Evolutionary conservation across 352 stramenopile genomes (phyloP), one percentile per base, ranked within the genome.

Genomic region (Globisporangium cystogenes): DNA sequence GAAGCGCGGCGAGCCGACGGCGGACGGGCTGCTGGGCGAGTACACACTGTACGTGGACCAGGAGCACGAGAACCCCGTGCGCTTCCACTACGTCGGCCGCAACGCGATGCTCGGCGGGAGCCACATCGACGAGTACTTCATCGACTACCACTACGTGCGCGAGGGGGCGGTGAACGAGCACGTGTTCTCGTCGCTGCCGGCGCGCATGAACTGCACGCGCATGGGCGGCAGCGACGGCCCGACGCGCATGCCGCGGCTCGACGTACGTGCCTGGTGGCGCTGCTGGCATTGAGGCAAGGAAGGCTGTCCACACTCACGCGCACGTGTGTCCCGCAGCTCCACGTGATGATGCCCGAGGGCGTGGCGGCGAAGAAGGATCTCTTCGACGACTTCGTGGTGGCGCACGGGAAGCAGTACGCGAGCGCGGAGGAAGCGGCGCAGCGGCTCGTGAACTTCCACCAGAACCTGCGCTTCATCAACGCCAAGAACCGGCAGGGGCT

Each of bases 101-200:
- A 95, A 95, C 54, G 65, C 70, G 0, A 79, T 95, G 70, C 66
- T 96, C 14, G 83, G 86, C 23, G 86, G 82, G 5, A 93, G 82
- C 53, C 87, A 96, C 66, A 89, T 94, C 53, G 87, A 96, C 54
- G 84, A 96, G 66, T 96, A 96, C 65, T 93, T 76, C 51, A 53
- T 96, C 48, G 84, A 96, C 60, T 96, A 96, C 67, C 68, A 92
- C 51, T 93, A 91, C 62, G 67, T 96, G 20, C 82, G 83, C 37
- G 79, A 77, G 50, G 82, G 81, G 0, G 72, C 82, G 12, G 64
- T 92, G 27, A 59, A 82, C 31, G 62, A 73, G 51, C 61, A 85
- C 37, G 80, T 93, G 18, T 93, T 93, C 39, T 70, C 57, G 27
- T 74, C 82, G 55, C 56, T 87, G 24, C 76, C 86, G 48, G 69